Base-by-base conservation (phyloP, 163 green algal species). In the Scenedesmus sp. region DNA sequence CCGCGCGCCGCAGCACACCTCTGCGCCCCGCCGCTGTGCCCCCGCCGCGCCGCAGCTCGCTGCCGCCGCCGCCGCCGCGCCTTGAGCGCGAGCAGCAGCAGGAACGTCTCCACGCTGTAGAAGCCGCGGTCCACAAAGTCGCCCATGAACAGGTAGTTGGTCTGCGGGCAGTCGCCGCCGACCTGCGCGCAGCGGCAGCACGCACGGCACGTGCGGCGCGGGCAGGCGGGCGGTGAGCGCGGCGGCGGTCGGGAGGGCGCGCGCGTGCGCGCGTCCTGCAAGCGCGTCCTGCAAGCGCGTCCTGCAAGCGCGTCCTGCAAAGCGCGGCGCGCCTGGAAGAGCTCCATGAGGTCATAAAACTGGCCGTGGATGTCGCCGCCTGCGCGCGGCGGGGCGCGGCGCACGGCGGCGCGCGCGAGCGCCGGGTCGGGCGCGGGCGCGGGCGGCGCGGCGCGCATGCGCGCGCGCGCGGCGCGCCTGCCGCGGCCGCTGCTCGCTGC, bases 91-190 rank as follows among this genome's bases (percentile, higher is more conserved):
- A 99, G 88, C 36, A 99, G 87, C 56, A 99, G 88, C 15, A 96
- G 91, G 58, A 99, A 98, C 2, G 96, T 99, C 83, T 99, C 96
- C 42, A 99, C 96, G 79, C 84, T 94, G 86, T 98, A 95, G 84
- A 97, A 98, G 34, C 94, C 93, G 47, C 95, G 84, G 84, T 99
- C 95, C 36, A 99, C 96, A 86, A 98, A 99, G 83, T 99, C 96
- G 0, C 96, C 96, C 93, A 99, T 98, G 83, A 99, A 99, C 57
- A 99, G 84, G 83, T 99, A 99, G 87, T 99, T 99, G 3, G 94
- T 98, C 85, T 98, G 92, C 24, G 96, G 96, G 75, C 91, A 97
- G 81, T 98, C 93, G 28, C 96, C 96, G 13, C 96, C 96, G 31
- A 99, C 98, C 62, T 70, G 50, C 86, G 76, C 13, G 31, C 17